Base-by-base conservation (phyloP, 1,139 yeast species). In the Sugiyamaella japonica region DNA sequence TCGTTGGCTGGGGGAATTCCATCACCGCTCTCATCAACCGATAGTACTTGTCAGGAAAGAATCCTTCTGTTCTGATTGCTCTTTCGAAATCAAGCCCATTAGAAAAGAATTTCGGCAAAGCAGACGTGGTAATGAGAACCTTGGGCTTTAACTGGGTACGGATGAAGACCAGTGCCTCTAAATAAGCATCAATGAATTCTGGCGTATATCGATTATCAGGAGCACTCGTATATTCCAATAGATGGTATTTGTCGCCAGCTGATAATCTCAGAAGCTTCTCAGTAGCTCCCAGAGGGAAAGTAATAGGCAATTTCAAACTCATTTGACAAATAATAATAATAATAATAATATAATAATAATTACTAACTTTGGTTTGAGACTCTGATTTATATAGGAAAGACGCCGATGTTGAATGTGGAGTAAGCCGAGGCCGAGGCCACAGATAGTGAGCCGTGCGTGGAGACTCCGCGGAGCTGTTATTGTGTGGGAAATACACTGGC, bases 1-100 rank as follows among this genome's bases (percentile, higher is more conserved):
- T 62, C 2, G 74, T 70, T 3, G 76, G 76, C 66, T 71, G 68
- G 8, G 76, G 76, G 59, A 68, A 73, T 58, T 66, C 68, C 42
- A 72, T 57, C 31, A 70, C 56, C 4, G 67, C 65, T 29, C 66
- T 59, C 68, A 71, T 64, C 38, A 70, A 56, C 17, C 70, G 66
- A 59, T 67, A 70, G 60, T 68, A 68, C 36, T 59, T 53, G 39
- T 65, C 59, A 23, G 61, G 64, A 60, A 70, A 72, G 60, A 73
- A 73, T 36, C 64, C 65, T 2, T 68, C 68, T 6, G 73, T 70
- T 1, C 54, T 39, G 31, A 63, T 51, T 1, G 74, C 75, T 4
- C 63, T 58, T 57, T 70, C 70, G 36, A 71, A 68, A 59, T 73
- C 73, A 39, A 73, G 66, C n/a, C 76, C 76, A 54, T 73, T 73